Evolutionary conservation across 768 basidiomycete species (phyloP).

Genomic region (Suillus subluteus): DNA sequence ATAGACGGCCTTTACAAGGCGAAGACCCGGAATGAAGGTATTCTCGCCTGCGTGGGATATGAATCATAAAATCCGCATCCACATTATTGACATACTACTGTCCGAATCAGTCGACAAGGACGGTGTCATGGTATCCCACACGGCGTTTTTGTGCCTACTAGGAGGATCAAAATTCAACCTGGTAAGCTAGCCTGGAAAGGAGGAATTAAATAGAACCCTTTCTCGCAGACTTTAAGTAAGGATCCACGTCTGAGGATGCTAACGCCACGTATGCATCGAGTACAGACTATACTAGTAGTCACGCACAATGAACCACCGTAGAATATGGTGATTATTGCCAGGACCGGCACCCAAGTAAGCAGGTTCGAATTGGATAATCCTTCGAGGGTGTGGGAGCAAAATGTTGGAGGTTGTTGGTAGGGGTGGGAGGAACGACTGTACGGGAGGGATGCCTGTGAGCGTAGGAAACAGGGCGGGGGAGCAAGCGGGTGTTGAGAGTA

Average conservation of each 20-base stretch:
- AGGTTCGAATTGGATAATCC: neutral
- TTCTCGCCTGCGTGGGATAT: neutral
- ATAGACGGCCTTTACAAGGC: neutral
- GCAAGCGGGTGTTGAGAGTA: neutral
- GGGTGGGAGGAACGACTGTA: neutral
- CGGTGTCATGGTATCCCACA: neutral
- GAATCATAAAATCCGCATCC: neutral
- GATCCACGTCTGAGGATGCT: neutral
- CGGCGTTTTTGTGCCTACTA: neutral
- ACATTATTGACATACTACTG: neutral
- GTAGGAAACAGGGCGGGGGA: neutral
- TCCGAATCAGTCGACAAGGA: neutral
- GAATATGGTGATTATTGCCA: neutral
- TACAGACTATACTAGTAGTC: neutral
- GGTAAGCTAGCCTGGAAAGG: neutral
- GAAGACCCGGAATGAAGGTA: neutral
- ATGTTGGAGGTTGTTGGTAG: neutral
- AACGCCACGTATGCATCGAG: neutral
- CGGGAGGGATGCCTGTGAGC: neutral
- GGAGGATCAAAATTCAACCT: neutral
- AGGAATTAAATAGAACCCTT: neutral
- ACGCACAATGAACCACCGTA: neutral
- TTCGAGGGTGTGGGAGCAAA: neutral
- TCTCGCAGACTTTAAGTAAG: neutral
- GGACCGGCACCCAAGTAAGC: neutral